These are phyloP conservation scores for Dispira parvispora DNA, from an alignment of 192 early-diverging fungal genomes.

Conservation along the genomic window DNA sequence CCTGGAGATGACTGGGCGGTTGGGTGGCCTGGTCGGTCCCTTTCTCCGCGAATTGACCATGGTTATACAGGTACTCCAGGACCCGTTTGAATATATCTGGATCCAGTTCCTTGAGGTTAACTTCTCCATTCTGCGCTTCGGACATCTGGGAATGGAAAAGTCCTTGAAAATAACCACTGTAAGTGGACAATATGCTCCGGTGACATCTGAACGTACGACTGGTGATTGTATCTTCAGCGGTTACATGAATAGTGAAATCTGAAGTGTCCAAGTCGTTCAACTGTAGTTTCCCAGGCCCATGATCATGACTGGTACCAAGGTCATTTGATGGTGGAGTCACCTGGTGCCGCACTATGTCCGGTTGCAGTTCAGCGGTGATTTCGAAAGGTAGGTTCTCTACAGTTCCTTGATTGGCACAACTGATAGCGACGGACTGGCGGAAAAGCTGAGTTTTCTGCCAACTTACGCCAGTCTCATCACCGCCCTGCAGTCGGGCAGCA, in stretches of 20 bases:
- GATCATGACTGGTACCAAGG: not conserved
- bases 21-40: not conserved
- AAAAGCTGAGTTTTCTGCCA: constrained; percentile 31
- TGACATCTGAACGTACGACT: not conserved
- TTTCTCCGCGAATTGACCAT: not conserved
- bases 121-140: too few species aligned
- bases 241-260: not conserved
- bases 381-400: constrained; percentile 23
- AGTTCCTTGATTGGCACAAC: constrained; percentile 16
- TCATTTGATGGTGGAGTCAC: not conserved
- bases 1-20: too few species aligned
- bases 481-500: constrained; percentile 14
- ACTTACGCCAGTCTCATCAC: constrained; percentile 12
- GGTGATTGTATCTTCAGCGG: not conserved
- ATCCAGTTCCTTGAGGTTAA: not conserved
- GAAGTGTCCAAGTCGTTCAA: not conserved
- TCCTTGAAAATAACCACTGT: not conserved
- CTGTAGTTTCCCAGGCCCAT: not conserved
- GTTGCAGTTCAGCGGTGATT: constrained; percentile 22
- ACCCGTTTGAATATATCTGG: not conserved
- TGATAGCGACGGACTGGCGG: constrained; percentile 19
- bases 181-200: not conserved
- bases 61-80: not conserved
- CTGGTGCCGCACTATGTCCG: constrained; percentile 11
- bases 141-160: too few species aligned